Conservation (phyloP, 2,329 filamentous ascomycete genomes). For the Arthroderma sp. region DNA sequence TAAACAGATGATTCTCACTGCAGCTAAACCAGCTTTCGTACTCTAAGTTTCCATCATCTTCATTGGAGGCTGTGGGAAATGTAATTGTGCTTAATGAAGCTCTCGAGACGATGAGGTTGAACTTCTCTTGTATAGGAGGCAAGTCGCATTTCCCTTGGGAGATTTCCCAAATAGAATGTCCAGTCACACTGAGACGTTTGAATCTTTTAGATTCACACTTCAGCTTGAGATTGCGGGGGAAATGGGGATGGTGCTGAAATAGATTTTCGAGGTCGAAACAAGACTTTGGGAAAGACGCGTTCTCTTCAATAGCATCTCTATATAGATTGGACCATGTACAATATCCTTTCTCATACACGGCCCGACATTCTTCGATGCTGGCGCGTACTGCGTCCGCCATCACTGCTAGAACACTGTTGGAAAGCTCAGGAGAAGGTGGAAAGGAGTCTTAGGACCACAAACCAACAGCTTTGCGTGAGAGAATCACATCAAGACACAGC, state of each 20-base stretch:
- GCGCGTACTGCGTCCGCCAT: neutral
- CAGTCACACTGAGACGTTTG: slow-evolving; percentile 1
- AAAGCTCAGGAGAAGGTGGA: too few species aligned
- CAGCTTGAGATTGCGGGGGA: slow-evolving; percentile 1
- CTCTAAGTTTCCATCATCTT: neutral
- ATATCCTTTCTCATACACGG: slow-evolving; percentile 1
- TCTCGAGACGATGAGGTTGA: slow-evolving; percentile 3
- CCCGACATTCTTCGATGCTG: slow-evolving; percentile 1
- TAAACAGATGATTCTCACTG: slow-evolving; percentile 6
- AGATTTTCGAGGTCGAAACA: slow-evolving; percentile 2
- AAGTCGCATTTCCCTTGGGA: slow-evolving; percentile 2
- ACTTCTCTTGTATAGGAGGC: slow-evolving; percentile 1
- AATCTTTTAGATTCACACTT: neutral
- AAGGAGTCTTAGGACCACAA: too few species aligned
- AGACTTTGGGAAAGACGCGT: neutral
- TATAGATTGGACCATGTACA: neutral
- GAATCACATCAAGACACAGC: too few species aligned
- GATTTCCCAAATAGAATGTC: slow-evolving; percentile 3
- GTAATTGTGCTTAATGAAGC: neutral
- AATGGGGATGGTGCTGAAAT: neutral
- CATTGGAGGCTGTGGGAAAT: slow-evolving; percentile 1
- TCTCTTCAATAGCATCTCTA: neutral
- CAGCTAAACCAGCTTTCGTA: slow-evolving; percentile 8
- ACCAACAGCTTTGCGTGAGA: too few species aligned
- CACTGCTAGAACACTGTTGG: too few species aligned